Evolutionary conservation across 345 rosid species (phyloP).

Genomic region (Noccaea bulbosa): DNA sequence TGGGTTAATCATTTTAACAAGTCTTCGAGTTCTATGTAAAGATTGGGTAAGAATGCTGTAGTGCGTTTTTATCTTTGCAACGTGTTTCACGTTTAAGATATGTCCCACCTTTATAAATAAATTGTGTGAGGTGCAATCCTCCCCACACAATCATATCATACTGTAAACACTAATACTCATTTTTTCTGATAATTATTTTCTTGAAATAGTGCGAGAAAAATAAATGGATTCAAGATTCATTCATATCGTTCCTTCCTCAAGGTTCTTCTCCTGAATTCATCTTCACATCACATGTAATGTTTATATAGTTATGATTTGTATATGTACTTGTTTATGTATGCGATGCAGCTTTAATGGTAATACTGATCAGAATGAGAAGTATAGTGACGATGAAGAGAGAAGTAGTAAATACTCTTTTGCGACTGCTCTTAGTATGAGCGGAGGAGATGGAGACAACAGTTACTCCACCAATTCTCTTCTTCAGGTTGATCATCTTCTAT

Average conservation of each 20-base stretch:
- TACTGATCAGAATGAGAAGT: not conserved
- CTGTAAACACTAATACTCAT: not conserved
- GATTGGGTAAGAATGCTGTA: not conserved
- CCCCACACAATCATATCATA: not conserved
- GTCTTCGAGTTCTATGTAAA: not conserved
- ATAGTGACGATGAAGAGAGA: constrained; percentile 1
- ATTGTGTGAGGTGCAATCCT: not conserved
- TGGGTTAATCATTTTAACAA: not conserved
- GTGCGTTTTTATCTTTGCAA: not conserved
- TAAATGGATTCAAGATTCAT: constrained; percentile 29
- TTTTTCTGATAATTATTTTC: not conserved
- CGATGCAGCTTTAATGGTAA: constrained; percentile 14
- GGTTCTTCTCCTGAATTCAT: constrained; percentile 15
- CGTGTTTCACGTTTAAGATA: constrained; percentile 39
- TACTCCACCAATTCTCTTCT: constrained; percentile 36
- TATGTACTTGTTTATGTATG: not conserved
- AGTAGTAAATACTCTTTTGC: constrained; percentile 18
- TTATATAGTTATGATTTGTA: not conserved
- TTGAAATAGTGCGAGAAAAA: not conserved
- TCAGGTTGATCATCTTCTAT: constrained; percentile 21
- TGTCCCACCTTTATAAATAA: constrained; percentile 33
- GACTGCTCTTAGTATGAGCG: constrained; percentile 30
- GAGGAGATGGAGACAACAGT: constrained; percentile 40
- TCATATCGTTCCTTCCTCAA: not conserved
- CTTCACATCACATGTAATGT: constrained; percentile 13